Evolutionary conservation across 352 stramenopile species (phyloP), one percentile per base, ranked within the genome.

Genomic region (Phytopythium litorale): DNA sequence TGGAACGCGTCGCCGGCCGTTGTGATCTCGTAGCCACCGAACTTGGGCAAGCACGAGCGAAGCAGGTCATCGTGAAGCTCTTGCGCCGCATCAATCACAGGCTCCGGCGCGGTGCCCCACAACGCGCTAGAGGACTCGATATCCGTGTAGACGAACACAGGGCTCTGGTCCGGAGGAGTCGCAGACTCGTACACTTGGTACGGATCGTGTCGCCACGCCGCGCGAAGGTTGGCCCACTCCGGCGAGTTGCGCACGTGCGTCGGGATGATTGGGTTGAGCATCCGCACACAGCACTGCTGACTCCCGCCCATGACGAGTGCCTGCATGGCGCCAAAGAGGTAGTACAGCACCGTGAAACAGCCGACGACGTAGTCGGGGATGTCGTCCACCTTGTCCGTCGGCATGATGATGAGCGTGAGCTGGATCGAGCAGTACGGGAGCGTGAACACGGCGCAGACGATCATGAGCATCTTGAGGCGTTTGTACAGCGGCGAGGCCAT

Each of bases 71-170:
- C 83, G 50, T 92, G 83, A 2, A 88, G 58, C 33, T 83, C 73
- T 52, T 86, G 76, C 1, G 80, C 80, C 7, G 67, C 70, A 40
- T 88, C 74, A n/a, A 92, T 89, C 6, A 89, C 67, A 19, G 73
- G 52, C 46, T 83, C 68, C 2, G 72, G 76, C 0, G 71, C 75
- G n/a, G 75, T 69, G 0, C 72, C 81, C 84, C 84, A 93, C 37
- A 93, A 40, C 5, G 78, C 79, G 62, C 82, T 93, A 7, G 80
- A 90, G 8, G 75, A 77, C 58, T 93, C 84, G 53, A 93, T 93
- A 40, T 93, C 84, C 3, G 84, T 93, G 38, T 79, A 81, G 30
- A 93, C 82, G 49, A 93, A 93, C 23, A 91, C 76, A 0, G 84
- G 84, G 13, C 71, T 70, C 30, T 59, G 70, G 18, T 52, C 65